Evolutionary conservation across 495 filamentous ascomycete species (phyloP), one percentile per base, ranked within the genome.

Genomic region (Hamigera avellanea): DNA sequence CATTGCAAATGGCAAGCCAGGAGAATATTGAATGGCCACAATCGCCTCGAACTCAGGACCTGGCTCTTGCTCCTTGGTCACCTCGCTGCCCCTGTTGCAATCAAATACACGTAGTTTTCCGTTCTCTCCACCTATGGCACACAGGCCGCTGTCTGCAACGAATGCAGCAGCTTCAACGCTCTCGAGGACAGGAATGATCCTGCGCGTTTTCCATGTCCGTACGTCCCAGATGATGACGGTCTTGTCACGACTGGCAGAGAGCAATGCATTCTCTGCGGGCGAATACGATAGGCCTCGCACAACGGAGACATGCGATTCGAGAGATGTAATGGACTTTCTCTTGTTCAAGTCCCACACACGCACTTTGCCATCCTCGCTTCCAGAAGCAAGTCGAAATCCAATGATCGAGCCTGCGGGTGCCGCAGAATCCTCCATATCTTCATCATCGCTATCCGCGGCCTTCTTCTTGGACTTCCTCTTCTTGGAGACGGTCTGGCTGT

Each of bases 191-290:
- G 89, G 81, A 35, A 94, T 80, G 1, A 93, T 81, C 26, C 76
- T 82, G 30, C 79, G 76, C n/a, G 69, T 57, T 49, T 86, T 88
- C 86, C 88, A 96, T 10, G 72, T 83, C 34, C 61, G 72, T 13
- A 81, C 71, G 64, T 93, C 84, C 86, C 87, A 95, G 41, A 93
- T 57, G 34, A 89, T 91, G 26, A 87, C 75, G 0, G 93, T 95
- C 59, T 93, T 91, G 64, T 99, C 91, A 60, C 91, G 70, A 50
- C 85, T 79, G n/a, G 78, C 86, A n/a, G 83, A 89, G 5, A 95
- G 64, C 27, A 99, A 59, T 9, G 75, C 68, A 54, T 85, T 80
- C 42, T 84, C 76, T 36, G 76, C 55, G 1, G 69, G 53, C 4
- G 82, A 89, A 57, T 80, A 96, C 39, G 87, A 83, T 18, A 99